These are phyloP conservation scores for Cyclanthera cordifolia DNA, from an alignment of 306 rosid species.

Conservation along the genomic window DNA sequence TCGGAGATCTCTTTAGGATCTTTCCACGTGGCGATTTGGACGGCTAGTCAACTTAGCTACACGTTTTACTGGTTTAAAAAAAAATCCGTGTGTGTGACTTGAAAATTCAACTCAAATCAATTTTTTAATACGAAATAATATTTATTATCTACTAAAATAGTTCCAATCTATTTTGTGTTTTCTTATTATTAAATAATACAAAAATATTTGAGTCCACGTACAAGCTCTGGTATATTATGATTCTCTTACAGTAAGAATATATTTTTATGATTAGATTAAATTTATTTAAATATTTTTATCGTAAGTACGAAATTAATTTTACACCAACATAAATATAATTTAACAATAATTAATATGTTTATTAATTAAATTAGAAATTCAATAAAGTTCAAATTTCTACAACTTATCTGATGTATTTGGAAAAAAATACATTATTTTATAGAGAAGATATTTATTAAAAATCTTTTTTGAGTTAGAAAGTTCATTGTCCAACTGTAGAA, in stretches of 20 bases:
- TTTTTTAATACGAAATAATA: not conserved
- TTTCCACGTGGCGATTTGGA: conserved; percentile 24
- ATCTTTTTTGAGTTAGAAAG: not conserved
- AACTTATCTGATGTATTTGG: too few species aligned
- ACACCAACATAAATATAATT: too few species aligned
- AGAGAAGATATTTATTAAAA: not conserved
- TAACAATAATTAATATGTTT: too few species aligned
- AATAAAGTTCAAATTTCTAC: too few species aligned
- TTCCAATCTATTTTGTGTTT: not conserved
- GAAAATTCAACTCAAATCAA: not conserved
- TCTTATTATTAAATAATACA: not conserved
- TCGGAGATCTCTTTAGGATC: conserved; percentile 20
- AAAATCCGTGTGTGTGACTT: conserved; percentile 11
- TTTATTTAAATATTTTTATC: too few species aligned
- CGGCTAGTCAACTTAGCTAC: conserved; percentile 16
- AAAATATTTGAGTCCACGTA: not conserved
- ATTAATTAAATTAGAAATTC: too few species aligned
- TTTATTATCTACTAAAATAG: not conserved
- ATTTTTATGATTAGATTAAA: too few species aligned
- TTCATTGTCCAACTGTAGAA: too few species aligned
- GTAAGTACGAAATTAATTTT: too few species aligned
- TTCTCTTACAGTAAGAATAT: too few species aligned
- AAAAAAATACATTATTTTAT: too few species aligned
- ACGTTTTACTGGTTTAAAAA: not conserved
- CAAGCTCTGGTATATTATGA: too few species aligned